phyloP scores from a whole-genome alignment of 345 rosid genomes.

The Boechera retrofracta region DNA sequence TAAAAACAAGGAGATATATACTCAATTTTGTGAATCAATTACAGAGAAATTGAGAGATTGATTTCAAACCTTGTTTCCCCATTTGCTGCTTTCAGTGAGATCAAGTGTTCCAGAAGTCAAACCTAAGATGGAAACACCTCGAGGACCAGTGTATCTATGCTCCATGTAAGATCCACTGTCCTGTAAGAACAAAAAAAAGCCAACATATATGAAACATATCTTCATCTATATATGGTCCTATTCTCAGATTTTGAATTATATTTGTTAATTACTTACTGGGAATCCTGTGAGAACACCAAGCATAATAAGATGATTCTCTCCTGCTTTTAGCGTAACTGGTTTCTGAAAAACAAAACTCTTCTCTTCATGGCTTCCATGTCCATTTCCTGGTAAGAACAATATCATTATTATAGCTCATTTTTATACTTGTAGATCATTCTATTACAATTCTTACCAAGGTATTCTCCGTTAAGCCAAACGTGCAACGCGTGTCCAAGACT shows the following conservation, averaged over 20 bases:
- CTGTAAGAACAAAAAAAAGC: slow-evolving; percentile 40
- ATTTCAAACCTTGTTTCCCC: slow-evolving; percentile 77
- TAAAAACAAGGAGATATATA: neutral
- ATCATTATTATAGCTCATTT: neutral
- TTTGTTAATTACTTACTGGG: slow-evolving; percentile 54
- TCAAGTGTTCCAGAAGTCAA: slow-evolving; percentile 87
- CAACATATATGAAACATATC: neutral
- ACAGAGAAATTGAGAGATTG: neutral
- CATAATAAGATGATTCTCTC: slow-evolving; percentile 59
- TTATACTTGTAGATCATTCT: neutral
- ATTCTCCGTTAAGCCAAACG: slow-evolving; percentile 75
- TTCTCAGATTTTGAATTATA: neutral
- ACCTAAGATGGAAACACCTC: slow-evolving; percentile 70
- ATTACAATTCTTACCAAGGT: slow-evolving; percentile 54
- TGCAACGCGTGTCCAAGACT: slow-evolving; percentile 90
- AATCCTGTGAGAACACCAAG: slow-evolving; percentile 67
- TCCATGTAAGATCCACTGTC: slow-evolving; percentile 97
- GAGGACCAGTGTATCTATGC: slow-evolving; percentile 84
- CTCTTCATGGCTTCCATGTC: slow-evolving; percentile 83
- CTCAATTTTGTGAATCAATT: neutral
- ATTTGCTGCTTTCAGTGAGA: slow-evolving; percentile 56
- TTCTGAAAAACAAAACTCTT: slow-evolving; percentile 81
- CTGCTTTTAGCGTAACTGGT: slow-evolving; percentile 52
- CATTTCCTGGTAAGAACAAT: slow-evolving; percentile 52
- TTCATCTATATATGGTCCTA: neutral